phyloP scores from a whole-genome alignment of 306 rosid species.

The Quercus cerris region DNA sequence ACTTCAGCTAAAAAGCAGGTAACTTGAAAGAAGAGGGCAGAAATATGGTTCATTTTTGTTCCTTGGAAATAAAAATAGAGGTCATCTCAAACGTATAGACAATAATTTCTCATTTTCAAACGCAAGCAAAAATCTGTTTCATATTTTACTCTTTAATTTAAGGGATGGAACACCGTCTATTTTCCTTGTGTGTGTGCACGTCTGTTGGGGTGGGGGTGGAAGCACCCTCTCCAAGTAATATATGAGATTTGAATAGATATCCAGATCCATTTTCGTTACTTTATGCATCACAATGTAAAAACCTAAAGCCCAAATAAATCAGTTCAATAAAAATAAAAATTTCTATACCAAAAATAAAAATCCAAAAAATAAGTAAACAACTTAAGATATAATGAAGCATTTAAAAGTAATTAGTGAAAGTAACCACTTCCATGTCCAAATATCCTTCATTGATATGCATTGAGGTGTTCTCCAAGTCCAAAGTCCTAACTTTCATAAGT shows the following conservation, averaged over 20 bases:
- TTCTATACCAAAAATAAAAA: neutral
- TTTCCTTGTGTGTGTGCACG: neutral
- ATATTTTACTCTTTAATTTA: neutral
- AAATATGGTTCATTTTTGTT: neutral
- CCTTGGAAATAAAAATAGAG: neutral
- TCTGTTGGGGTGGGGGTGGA: no score
- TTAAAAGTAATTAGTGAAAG: neutral
- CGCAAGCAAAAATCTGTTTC: neutral
- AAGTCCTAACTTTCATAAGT: constrained; percentile 1
- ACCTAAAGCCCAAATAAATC: constrained; percentile 2
- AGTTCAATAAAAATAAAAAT: neutral
- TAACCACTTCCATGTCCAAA: neutral
- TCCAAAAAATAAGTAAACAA: neutral
- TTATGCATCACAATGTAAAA: constrained; percentile 1
- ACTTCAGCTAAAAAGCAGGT: neutral
- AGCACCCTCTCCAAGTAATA: no score
- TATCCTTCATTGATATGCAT: neutral
- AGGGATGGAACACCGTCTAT: neutral
- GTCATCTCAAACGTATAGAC: neutral
- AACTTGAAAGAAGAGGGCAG: neutral
- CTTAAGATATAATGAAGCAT: constrained; percentile 7
- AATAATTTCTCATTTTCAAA: neutral
- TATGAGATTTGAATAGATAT: neutral
- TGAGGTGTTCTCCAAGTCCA: neutral
- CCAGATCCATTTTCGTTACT: constrained; percentile 8